phyloP scores from a whole-genome alignment of 441 rosid species.

The Syzygium malaccense region DNA sequence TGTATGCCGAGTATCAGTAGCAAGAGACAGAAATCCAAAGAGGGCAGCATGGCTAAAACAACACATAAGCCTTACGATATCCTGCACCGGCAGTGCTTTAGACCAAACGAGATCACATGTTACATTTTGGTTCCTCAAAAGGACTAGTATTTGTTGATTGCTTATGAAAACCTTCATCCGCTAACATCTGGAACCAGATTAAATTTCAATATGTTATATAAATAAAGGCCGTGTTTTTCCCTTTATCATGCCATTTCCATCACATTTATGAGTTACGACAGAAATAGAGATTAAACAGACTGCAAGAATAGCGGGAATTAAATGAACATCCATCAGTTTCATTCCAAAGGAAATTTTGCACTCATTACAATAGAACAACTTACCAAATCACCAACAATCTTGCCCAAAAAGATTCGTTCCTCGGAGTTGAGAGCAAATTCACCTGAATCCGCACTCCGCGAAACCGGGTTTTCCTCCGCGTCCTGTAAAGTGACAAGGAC shows the following conservation, averaged over 20 bases:
- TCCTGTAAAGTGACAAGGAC: slow-evolving; percentile 5
- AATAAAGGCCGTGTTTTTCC: neutral
- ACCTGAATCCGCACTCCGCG: neutral
- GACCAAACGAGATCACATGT: neutral
- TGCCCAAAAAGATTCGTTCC: slow-evolving; percentile 24
- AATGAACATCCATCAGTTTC: neutral
- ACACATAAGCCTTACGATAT: neutral
- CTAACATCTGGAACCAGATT: neutral
- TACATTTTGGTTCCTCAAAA: neutral
- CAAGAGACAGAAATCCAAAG: neutral
- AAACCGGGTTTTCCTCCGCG: neutral
- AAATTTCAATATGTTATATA: neutral
- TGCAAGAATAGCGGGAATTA: neutral
- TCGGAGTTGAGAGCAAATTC: slow-evolving; percentile 2
- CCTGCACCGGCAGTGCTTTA: neutral
- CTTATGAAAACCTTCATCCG: neutral
- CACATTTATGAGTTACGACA: neutral
- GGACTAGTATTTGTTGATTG: neutral
- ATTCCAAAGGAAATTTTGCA: neutral
- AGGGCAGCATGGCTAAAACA: neutral
- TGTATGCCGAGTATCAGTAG: neutral
- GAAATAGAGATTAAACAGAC: neutral
- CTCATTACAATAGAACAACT: neutral
- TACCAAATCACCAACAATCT: slow-evolving; percentile 45
- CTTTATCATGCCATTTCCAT: neutral